Evolutionary conservation across 208 protist species (phyloP), one percentile per base, ranked within the genome.

Genomic region (Crithidia bombi): DNA sequence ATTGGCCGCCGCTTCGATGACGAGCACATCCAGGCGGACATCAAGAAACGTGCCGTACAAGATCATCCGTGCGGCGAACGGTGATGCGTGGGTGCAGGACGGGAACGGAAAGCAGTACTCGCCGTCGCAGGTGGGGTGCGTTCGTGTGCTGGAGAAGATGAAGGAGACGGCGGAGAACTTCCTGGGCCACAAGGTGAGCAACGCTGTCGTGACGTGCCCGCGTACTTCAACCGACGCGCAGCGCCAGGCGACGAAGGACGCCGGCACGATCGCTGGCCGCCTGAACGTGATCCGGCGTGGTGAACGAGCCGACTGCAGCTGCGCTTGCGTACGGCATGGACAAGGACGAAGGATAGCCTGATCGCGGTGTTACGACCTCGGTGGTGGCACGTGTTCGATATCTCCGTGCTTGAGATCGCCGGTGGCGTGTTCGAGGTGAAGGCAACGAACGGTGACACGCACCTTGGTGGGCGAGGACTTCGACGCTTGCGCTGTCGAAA

Each of bases 401-500:
- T 99, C 65, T 99, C 98, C 6, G 94, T 99, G n/a, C 75, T 76
- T 21, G 69, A 80, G 70, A 97, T 99, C 66, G 83, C 78, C 39
- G 85, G 85, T 36, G 98, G 98, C 65, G 96, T 99, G 6, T 99
- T 99, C 78, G 98, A 99, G 82, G 98, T 99, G 15, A 87, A 95
- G 67, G 80, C 89, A 55, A 99, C 98, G 39, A 99, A 99, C 79
- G 98, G 98, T 54, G 98, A 99, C 84, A 99, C 98, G 17, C 98
- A 98, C 79, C 90, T 99, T 14, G 99, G 98, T 52, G 99, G 99
- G 98, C 44, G 98, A 99, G 84, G 99, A 99, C 88, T 99, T 99
- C 71, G 98, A 99, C 78, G n/a, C 77, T 90, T 25, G 61, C 46
- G 12, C 41, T 99, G 19, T 57, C 96, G 7, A 62, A 62, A 97